Conservation (phyloP, 768 basidiomycete species). For the Mycena vulgaris region DNA sequence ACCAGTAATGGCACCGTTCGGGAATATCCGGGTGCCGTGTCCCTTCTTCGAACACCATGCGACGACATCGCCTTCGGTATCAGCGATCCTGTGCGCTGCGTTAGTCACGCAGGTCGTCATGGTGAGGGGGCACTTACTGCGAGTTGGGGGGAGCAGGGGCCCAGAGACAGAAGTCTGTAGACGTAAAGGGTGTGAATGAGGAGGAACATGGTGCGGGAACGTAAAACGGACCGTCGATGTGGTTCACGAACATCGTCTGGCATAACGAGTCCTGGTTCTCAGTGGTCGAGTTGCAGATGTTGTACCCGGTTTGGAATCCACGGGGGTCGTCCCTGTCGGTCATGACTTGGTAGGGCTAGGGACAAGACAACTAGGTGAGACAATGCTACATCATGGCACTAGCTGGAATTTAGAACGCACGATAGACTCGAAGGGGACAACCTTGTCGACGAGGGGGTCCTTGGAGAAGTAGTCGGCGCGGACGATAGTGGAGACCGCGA, state of each 20-base stretch:
- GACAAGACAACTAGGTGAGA: neutral
- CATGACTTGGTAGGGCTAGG: conserved; percentile 37
- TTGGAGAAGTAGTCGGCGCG: conserved; percentile 38
- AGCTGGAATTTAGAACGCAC: conserved; percentile 1
- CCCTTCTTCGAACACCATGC: too few relatives aligned
- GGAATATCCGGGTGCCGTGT: conserved; percentile 77
- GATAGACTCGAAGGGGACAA: conserved; percentile 25
- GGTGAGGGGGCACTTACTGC: conserved; percentile 38
- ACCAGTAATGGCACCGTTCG: conserved; percentile 67
- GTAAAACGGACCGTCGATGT: conserved; percentile 60
- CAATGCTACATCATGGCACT: neutral
- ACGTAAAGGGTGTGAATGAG: conserved; percentile 71
- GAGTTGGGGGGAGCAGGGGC: conserved; percentile 61
- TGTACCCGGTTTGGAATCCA: conserved; percentile 72
- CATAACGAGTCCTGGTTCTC: conserved; percentile 68
- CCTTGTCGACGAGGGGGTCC: conserved; percentile 36
- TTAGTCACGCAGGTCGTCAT: neutral
- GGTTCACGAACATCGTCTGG: conserved; percentile 70
- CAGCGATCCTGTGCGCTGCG: conserved; percentile 57
- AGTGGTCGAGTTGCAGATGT: too few relatives aligned
- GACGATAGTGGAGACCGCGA: conserved; percentile 29
- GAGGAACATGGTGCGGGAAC: too few relatives aligned
- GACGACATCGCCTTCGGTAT: too few relatives aligned
- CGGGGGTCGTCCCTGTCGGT: conserved; percentile 49
- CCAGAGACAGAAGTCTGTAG: too few relatives aligned